Evolutionary conservation across 2,329 filamentous ascomycete species (phyloP).

Genomic region (Paecilomyces dactylethromorphus): DNA sequence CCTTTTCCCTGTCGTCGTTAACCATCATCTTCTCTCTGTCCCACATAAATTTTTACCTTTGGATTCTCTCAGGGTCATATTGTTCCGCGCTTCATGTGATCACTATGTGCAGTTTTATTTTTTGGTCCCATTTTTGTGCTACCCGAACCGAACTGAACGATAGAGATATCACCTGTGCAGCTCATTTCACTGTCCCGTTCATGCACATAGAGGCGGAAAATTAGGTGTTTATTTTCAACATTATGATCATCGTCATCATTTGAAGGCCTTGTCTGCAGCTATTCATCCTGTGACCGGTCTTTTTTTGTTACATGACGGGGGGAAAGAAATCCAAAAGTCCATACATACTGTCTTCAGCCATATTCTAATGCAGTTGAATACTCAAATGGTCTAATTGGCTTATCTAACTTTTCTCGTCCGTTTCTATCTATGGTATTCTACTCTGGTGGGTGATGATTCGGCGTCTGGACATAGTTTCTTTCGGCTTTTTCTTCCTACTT

Average conservation of each 20-base stretch:
- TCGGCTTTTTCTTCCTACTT: too few relatives aligned
- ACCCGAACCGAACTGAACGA: background rate
- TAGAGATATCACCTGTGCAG: background rate
- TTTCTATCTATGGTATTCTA: background rate
- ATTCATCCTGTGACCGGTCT: background rate
- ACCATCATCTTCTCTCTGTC: background rate
- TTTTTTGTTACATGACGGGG: background rate
- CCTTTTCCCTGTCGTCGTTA: background rate
- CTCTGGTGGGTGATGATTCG: too few relatives aligned
- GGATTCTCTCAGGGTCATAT: background rate
- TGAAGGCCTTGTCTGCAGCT: background rate
- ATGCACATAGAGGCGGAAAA: background rate
- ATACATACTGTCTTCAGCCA: background rate
- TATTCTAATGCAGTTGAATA: background rate
- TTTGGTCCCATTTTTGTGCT: background rate
- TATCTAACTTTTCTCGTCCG: background rate
- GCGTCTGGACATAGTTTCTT: too few relatives aligned
- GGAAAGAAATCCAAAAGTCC: background rate
- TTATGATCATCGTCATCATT: background rate
- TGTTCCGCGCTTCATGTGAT: background rate
- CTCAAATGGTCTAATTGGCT: background rate
- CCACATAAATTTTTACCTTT: background rate
- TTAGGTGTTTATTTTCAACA: background rate
- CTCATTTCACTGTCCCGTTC: background rate
- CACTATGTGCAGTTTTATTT: background rate